Percentiles rank a stretch among this genome's conserved stretches.
Conservation (phyloP, 208 protist species). For the Entamoeba dispar region DNA sequence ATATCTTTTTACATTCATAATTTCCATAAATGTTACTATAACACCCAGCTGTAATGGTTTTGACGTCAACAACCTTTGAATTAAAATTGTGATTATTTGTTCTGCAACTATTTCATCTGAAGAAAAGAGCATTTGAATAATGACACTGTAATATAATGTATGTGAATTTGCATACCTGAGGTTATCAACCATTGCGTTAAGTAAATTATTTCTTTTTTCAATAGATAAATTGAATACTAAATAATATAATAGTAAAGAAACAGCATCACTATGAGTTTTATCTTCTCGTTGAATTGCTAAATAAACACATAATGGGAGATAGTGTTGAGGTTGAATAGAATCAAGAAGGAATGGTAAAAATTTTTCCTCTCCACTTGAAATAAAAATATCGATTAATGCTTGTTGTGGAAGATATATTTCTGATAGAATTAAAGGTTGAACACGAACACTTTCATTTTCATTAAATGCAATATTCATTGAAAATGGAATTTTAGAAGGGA, state of each 20-base stretch:
- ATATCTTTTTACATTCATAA: not conserved
- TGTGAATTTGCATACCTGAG: not conserved
- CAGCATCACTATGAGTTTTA: not conserved
- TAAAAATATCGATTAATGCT: not conserved
- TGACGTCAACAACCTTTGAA: not conserved
- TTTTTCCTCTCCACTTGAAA: not conserved
- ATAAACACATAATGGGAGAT: not conserved
- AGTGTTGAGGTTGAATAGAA: not conserved
- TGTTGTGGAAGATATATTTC: not conserved
- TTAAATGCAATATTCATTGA: not conserved
- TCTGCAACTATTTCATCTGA: not conserved
- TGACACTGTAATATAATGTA: not conserved
- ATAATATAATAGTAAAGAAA: not conserved
- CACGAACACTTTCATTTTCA: not conserved
- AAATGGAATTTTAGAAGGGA: not conserved
- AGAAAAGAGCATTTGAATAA: not conserved
- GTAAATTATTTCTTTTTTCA: not conserved
- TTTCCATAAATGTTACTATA: not conserved
- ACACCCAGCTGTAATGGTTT: not conserved
- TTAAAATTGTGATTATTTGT: not conserved
- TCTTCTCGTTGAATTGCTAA: not conserved
- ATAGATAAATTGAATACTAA: not conserved
- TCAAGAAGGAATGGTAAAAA: not conserved
- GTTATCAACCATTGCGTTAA: not conserved
- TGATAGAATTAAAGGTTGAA: not conserved